Percentiles rank a stretch among this genome's conserved stretches.
Conservation (phyloP, 768 basidiomycete species). For the Melanogaster broomeanus region DNA sequence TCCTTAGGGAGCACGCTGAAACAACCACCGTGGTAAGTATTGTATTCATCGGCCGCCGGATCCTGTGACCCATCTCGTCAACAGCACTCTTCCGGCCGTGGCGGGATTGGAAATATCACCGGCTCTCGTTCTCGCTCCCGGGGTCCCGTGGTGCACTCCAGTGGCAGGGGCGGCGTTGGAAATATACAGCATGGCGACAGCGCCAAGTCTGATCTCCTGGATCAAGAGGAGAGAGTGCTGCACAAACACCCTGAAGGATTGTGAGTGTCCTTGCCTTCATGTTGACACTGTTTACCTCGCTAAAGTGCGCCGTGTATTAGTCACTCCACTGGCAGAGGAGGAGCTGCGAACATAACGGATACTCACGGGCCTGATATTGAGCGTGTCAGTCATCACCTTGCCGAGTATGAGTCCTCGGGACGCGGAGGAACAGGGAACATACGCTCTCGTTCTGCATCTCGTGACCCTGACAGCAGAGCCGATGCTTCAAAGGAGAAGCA, state of each 20-base stretch:
- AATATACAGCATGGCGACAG: constrained; percentile 46
- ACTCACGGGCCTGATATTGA: constrained; percentile 41
- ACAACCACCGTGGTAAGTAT: constrained; percentile 37
- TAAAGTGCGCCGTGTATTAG: constrained; percentile 31
- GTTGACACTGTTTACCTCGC: not conserved
- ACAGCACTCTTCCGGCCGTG: constrained; percentile 63
- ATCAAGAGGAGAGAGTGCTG: constrained; percentile 37
- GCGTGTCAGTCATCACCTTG: constrained; percentile 18
- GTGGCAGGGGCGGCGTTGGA: constrained; percentile 65
- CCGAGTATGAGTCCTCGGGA: constrained; percentile 45
- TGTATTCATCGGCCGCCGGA: not conserved
- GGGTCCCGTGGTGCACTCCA: constrained; percentile 45
- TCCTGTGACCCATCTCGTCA: constrained; percentile 1
- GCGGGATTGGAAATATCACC: constrained; percentile 64
- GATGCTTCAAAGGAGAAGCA: constrained; percentile 32
- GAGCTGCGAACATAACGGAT: constrained; percentile 59
- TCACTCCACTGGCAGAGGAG: constrained; percentile 71
- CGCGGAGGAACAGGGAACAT: constrained; percentile 70
- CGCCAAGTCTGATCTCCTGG: constrained; percentile 22
- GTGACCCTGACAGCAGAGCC: constrained; percentile 26
- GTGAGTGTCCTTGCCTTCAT: constrained; percentile 36
- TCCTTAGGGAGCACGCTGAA: constrained; percentile 31
- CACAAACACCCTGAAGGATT: constrained; percentile 34
- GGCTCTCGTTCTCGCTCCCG: constrained; percentile 52
- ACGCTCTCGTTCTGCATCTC: constrained; percentile 37